Percentiles rank a stretch among this genome's conserved stretches.
Conservation (phyloP, 108 stramenopile species). For the Asterionellopsis glacialis region DNA sequence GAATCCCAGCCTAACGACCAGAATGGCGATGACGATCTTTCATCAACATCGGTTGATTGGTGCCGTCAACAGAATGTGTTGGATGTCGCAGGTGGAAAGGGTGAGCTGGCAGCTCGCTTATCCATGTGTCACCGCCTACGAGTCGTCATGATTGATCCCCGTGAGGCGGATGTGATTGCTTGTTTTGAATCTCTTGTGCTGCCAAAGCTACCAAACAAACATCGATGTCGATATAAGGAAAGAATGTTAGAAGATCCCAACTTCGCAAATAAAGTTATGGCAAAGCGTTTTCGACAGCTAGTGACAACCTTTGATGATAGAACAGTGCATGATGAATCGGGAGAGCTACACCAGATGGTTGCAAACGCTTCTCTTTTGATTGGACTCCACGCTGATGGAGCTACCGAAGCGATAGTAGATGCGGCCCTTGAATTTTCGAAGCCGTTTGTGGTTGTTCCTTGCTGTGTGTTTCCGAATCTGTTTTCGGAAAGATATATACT, state of each 20-base stretch:
- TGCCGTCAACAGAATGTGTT: conserved; percentile 6
- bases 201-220: conserved; percentile 81
- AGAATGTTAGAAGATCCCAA: conserved; percentile 24
- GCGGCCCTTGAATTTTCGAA: conserved; percentile 62
- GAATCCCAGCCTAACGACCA: conserved; percentile 20
- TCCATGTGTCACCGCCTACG: conserved; percentile 61
- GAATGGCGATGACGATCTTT: conserved; percentile 6
- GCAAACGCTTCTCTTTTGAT: conserved; percentile 53
- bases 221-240: conserved; percentile 56
- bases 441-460: conserved; percentile 81
- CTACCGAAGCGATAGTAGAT: conserved; percentile 86
- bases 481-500: conserved; percentile 34
- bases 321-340: not conserved
- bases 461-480: conserved; percentile 83
- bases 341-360: conserved; percentile 22
- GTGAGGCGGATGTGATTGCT: conserved; percentile 50
- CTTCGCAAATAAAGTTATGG: conserved; percentile 35
- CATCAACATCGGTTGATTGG: conserved; percentile 6
- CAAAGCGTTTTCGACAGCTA: conserved; percentile 45
- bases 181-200: conserved; percentile 61
- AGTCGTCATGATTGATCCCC: conserved; percentile 79
- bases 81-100: conserved; percentile 80
- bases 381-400: conserved; percentile 84
- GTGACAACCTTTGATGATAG: conserved; percentile 51
- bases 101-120: conserved; percentile 79